Evolutionary conservation across 306 rosid genomes (phyloP).

Genomic region (Mimosa pudica): DNA sequence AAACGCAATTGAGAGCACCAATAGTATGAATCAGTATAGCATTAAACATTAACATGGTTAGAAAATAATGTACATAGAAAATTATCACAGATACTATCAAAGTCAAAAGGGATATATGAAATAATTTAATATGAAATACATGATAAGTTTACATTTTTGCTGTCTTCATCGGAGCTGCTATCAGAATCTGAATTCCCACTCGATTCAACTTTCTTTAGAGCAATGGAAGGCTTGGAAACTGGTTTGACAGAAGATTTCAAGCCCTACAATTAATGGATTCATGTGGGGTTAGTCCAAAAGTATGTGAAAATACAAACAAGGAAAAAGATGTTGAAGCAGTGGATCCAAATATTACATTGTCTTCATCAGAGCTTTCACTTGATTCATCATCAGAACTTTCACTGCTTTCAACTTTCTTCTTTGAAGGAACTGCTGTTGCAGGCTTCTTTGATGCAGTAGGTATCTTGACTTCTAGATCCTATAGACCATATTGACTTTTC

Average conservation of each 20-base stretch:
- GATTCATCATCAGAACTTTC: conserved; percentile 45
- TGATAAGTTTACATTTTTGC: conserved; percentile 19
- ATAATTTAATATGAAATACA: neutral
- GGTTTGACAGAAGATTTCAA: conserved; percentile 37
- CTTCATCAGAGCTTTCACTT: conserved; percentile 45
- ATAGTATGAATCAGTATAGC: neutral
- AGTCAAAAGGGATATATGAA: too few species aligned
- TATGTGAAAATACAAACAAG: neutral
- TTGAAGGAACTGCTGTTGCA: conserved; percentile 15
- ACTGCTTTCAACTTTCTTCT: conserved; percentile 31
- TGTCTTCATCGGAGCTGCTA: conserved; percentile 53
- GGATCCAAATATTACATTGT: conserved; percentile 27
- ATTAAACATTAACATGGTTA: neutral
- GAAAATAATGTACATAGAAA: neutral
- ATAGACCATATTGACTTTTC: neutral
- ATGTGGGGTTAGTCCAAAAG: neutral
- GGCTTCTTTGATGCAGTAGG: conserved; percentile 21
- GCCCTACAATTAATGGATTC: conserved; percentile 32
- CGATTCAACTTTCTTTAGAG: conserved; percentile 37
- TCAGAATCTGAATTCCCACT: conserved; percentile 53
- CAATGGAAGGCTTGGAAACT: conserved; percentile 38
- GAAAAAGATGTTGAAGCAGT: neutral
- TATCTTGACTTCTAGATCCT: conserved; percentile 17
- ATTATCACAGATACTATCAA: too few species aligned
- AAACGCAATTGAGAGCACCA: neutral